Base-by-base conservation (phyloP, 2,329 filamentous ascomycete species). In the Nothophoma quercina region DNA sequence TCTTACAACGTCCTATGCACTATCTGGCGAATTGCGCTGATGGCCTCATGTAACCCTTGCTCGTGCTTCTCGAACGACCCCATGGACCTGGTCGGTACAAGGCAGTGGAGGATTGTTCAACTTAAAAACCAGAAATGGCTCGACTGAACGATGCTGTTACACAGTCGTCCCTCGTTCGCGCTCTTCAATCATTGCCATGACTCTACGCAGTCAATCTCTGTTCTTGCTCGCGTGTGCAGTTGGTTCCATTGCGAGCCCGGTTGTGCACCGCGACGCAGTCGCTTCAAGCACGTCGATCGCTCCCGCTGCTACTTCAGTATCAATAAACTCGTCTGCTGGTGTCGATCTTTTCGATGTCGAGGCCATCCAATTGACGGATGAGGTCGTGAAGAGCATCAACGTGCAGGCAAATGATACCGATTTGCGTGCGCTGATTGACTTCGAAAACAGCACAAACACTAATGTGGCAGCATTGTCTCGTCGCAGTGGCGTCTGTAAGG, bases 351-450 rank as follows among this genome's bases (percentile, higher is more conserved):
- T 62, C 25, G 35, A 43, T 3, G 33, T 16, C 5, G 61, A 64
- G 39, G 36, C 48, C 39, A n/a, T 58, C 9, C 61, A 64, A 43
- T 25, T 64, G 22, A 64, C 59, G 10, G 48, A 64, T 12, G 43
- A 29, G 6, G 48, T 50, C 1, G 22, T 60, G 28, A 34, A 45
- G 12, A 16, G 15, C 12, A 30, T 50, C 21, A 35, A 30, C 6
- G 32, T 35, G 10, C 43, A 58, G 13, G 29, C 21, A 2, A 47
- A 45, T 9, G 34, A 29, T 8, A 34, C 48, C 7, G 41, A 62
- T 13, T 21, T 57, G 4, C 13, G 23, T 21, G 41, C 45, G 2
- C 22, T 59, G 8, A 41, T 38, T 77, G 79, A 19, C 72, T 82
- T 60, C 15, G 52, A 51, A 2, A 30, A 39, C 8, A 47, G 16